Evolutionary conservation across 2,329 filamentous ascomycete species (phyloP).

Genomic region (Fusarium metavorans): DNA sequence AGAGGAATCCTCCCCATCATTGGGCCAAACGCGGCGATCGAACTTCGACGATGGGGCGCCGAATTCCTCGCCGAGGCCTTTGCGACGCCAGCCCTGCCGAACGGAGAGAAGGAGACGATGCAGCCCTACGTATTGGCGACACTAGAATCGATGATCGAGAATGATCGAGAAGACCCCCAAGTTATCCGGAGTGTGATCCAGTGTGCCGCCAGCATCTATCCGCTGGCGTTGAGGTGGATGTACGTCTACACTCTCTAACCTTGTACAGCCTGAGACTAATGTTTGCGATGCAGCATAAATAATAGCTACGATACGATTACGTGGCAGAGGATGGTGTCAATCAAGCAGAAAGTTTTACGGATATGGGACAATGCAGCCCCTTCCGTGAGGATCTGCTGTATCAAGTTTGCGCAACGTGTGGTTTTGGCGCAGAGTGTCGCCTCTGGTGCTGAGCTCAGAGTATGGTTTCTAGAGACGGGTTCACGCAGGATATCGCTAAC

Average conservation of each 20-base stretch:
- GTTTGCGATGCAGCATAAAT: slow-evolving; percentile 74
- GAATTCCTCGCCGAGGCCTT: slow-evolving; percentile 98
- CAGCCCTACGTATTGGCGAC: slow-evolving; percentile 82
- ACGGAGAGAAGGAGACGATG: slow-evolving; percentile 83
- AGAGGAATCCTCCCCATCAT: slow-evolving; percentile 94
- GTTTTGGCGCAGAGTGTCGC: slow-evolving; percentile 93
- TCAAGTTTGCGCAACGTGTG: slow-evolving; percentile 96
- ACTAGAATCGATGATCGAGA: slow-evolving; percentile 76
- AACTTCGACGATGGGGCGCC: slow-evolving; percentile 93
- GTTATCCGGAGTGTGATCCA: slow-evolving; percentile 91
- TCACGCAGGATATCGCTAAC: slow-evolving; percentile 22
- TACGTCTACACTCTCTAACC: slow-evolving; percentile 67
- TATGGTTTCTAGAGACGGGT: slow-evolving; percentile 54
- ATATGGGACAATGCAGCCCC: slow-evolving; percentile 86
- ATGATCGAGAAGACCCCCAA: slow-evolving; percentile 79
- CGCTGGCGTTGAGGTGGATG: slow-evolving; percentile 92
- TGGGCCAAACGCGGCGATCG: slow-evolving; percentile 77
- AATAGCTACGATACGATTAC: slow-evolving; percentile 83
- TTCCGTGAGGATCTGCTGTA: slow-evolving; percentile 89
- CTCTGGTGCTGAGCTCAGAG: slow-evolving; percentile 82
- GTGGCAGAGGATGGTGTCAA: slow-evolving; percentile 89
- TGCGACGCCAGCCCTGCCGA: slow-evolving; percentile 85
- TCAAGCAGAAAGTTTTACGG: slow-evolving; percentile 89
- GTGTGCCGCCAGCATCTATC: slow-evolving; percentile 91
- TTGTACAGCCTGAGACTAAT: slow-evolving; percentile 41